Evolutionary conservation across 805 yeast species (phyloP), one percentile per base, ranked within the genome.

Genomic region (Wickerhamomyces rabaulensis): DNA sequence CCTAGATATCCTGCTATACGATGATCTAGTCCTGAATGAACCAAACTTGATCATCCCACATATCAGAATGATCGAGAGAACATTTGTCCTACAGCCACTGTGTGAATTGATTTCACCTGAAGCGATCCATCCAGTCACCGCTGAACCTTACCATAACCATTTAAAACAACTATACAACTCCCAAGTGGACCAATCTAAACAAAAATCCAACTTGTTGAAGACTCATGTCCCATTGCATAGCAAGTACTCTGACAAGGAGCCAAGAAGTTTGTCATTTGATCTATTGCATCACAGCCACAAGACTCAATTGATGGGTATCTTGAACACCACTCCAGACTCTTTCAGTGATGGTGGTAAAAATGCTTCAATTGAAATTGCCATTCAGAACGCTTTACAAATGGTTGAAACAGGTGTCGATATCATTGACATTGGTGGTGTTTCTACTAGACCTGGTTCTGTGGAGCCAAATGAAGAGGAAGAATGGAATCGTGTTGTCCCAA

Each of bases 251-350:
- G 25, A 48, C 13, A 43, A 22, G 9, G 44, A 49, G 17, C 46
- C 64, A 25, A 58, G 61, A 40, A 61, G 60, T 41, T 52, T 74
- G 40, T 63, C 63, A 29, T 74, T 76, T 54, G 84, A 81, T 56
- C 69, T 75, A 3, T 50, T 71, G 20, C 62, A 67, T 17, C 65
- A 72, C 39, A 63, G 68, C 5, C 61, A 70, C 7, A 68, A 67
- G n/a, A 88, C 97, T 0, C 66, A 73, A 43, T 61, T 90, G 39
- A 94, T 94, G 99, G 94, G 89, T 1, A 83, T 94, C 41, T 65
- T 94, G 52, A 94, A 94, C 58, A 75, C 85, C 19, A 94, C 99
- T 0, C 96, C 97, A 0, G 97, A 94, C 64, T 90, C 97, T 2
- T 94, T 94, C 62, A 87, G 96, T 39, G 99, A 94, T 64, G 98